phyloP scores from a whole-genome alignment of 768 basidiomycete species.

The Boletus sensibilis region DNA sequence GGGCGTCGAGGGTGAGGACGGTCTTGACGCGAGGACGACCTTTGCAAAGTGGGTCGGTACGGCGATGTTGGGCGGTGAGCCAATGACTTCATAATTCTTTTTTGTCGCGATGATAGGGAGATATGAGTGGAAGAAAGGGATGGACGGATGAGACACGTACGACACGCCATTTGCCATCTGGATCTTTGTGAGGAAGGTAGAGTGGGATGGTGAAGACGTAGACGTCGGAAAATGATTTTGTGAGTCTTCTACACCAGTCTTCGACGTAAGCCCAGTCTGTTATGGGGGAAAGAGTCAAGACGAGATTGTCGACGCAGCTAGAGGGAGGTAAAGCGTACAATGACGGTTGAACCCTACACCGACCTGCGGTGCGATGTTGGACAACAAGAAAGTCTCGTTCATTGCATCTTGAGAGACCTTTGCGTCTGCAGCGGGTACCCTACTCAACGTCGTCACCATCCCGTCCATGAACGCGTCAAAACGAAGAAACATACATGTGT shows the following conservation, averaged over 20 bases:
- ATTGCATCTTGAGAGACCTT: conserved; percentile 90
- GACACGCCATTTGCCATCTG: conserved; percentile 94
- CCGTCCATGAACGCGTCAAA: background rate
- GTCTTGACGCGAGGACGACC: conserved; percentile 79
- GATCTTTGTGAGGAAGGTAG: conserved; percentile 83
- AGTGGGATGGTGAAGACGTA: conserved; percentile 97
- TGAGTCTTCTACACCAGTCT: conserved; percentile 91
- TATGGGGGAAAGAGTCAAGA: background rate
- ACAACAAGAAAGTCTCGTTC: conserved; percentile 93
- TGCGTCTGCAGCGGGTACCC: conserved; percentile 97
- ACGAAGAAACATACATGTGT: conserved; percentile 70
- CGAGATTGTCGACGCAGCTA: background rate
- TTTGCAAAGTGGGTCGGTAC: conserved; percentile 99
- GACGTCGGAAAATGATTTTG: conserved; percentile 86
- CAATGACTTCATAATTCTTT: conserved; percentile 94
- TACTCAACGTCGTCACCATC: conserved; percentile 27
- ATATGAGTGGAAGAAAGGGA: background rate
- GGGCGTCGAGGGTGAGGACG: conserved; percentile 70
- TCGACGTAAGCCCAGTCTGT: conserved; percentile 96
- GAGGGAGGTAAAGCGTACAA: conserved; percentile 47
- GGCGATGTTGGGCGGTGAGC: conserved; percentile 81
- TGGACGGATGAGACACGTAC: conserved; percentile 47
- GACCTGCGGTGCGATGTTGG: conserved; percentile 98
- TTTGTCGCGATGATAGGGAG: background rate
- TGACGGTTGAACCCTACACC: conserved; percentile 97